Conservation (phyloP, 2,329 filamentous ascomycete species). For the Bipolaris zeicola region DNA sequence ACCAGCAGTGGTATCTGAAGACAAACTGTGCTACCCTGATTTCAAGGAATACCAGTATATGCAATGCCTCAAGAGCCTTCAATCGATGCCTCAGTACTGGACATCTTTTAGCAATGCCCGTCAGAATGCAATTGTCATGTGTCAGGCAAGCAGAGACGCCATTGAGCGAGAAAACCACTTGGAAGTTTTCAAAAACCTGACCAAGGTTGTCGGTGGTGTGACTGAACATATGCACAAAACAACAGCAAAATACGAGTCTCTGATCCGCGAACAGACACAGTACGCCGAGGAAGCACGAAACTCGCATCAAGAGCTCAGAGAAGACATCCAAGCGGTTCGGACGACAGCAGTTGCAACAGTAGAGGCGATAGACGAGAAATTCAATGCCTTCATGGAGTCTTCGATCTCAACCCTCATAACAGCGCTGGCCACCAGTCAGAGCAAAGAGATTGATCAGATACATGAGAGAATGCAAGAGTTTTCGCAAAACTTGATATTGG, state of each 20-base stretch:
- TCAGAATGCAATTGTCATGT: constrained; percentile 66
- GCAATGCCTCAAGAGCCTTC: constrained; percentile 60
- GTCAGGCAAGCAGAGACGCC: constrained; percentile 64
- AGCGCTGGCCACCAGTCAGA: constrained; percentile 25
- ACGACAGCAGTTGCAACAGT: constrained; percentile 29
- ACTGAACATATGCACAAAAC: constrained; percentile 29
- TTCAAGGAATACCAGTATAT: constrained; percentile 49
- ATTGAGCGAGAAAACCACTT: constrained; percentile 59
- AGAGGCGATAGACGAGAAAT: constrained; percentile 23
- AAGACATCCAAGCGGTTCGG: constrained; percentile 25
- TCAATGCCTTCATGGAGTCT: constrained; percentile 25
- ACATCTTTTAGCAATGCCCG: constrained; percentile 67
- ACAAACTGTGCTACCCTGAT: constrained; percentile 44
- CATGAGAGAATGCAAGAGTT: constrained; percentile 28
- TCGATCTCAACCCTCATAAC: constrained; percentile 28
- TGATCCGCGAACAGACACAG: constrained; percentile 30
- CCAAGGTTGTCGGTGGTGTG: constrained; percentile 32
- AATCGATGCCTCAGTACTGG: constrained; percentile 64
- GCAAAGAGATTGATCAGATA: constrained; percentile 20
- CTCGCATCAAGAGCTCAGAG: constrained; percentile 26
- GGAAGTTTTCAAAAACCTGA: constrained; percentile 41
- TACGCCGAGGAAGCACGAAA: constrained; percentile 29
- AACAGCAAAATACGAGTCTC: constrained; percentile 30
- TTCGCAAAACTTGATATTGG: constrained; percentile 24
- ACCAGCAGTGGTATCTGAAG: constrained; percentile 5